Percentiles rank a stretch among this genome's conserved stretches.
These are phyloP conservation scores for Suhomyces bolitotheri DNA, from an alignment of 1,139 yeast genomes.

Conservation along the genomic window DNA sequence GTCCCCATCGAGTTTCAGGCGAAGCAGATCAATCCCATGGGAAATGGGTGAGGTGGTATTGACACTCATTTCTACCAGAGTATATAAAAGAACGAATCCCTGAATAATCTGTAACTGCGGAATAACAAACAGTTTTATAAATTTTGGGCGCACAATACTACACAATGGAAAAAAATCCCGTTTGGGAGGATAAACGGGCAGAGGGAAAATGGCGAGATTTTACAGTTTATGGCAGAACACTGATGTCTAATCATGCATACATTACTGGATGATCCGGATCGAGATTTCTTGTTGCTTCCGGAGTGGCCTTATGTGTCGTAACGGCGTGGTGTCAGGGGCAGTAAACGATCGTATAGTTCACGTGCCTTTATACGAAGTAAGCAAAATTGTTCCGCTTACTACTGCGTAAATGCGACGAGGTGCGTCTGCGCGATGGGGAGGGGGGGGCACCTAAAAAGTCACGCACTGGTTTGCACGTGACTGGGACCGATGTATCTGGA, in stretches of 20 bases:
- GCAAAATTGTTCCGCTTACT: background rate
- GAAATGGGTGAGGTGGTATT: constrained; percentile 19
- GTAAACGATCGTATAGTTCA: constrained; percentile 8
- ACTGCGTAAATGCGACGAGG: background rate
- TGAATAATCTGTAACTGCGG: background rate
- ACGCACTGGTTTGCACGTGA: too few relatives aligned
- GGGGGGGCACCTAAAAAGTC: too few relatives aligned
- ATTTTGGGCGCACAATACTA: background rate
- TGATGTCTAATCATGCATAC: too few relatives aligned
- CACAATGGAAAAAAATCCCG: too few relatives aligned
- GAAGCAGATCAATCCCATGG: constrained; percentile 13
- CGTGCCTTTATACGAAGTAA: constrained; percentile 5
- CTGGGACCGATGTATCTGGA: too few relatives aligned
- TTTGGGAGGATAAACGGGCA: too few relatives aligned
- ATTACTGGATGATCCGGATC: too few relatives aligned
- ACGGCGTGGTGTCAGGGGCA: background rate
- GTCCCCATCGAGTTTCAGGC: constrained; percentile 10
- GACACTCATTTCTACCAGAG: constrained; percentile 12
- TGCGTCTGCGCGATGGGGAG: too few relatives aligned
- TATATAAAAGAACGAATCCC: background rate
- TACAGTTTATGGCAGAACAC: too few relatives aligned
- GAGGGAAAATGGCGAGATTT: too few relatives aligned
- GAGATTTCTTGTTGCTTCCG: too few relatives aligned
- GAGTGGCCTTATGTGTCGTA: constrained; percentile 5
- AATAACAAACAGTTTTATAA: background rate